Percentiles rank a stretch among this genome's conserved stretches.
phyloP scores from a whole-genome alignment of 2,329 filamentous ascomycete species.

The Bertia moriformis region DNA sequence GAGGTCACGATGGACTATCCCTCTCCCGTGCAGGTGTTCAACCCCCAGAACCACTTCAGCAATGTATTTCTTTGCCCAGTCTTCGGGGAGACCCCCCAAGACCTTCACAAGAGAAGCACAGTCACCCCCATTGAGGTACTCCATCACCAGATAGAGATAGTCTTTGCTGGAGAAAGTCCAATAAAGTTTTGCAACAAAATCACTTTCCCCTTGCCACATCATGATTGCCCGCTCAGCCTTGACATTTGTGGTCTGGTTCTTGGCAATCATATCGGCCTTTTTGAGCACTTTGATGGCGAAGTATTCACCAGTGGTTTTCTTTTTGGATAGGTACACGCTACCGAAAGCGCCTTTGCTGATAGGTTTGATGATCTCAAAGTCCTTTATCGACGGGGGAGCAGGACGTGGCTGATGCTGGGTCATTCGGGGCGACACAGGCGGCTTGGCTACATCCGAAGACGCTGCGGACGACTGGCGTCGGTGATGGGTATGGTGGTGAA shows the following conservation, averaged over 20 bases:
- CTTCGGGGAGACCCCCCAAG: slow-evolving; percentile 78
- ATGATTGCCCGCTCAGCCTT: slow-evolving; percentile 98
- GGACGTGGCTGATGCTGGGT: slow-evolving; percentile 73
- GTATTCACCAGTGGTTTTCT: slow-evolving; percentile 96
- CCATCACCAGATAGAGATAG: slow-evolving; percentile 97
- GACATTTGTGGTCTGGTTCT: slow-evolving; percentile 98
- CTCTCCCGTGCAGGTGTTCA: slow-evolving; percentile 82
- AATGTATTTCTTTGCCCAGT: slow-evolving; percentile 96
- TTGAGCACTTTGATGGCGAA: slow-evolving; percentile 97
- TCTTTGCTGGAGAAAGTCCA: slow-evolving; percentile 99
- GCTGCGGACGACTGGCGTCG: slow-evolving; percentile 83
- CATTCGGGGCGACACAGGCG: slow-evolving; percentile 70
- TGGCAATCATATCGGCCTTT: slow-evolving; percentile 99
- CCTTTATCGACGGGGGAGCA: slow-evolving; percentile 89
- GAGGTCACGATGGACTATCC: slow-evolving; percentile 90
- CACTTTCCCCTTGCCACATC: slow-evolving; percentile 99
- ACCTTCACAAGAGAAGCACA: slow-evolving; percentile 94
- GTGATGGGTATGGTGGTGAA: slow-evolving; percentile 42
- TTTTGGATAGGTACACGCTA: slow-evolving; percentile 94
- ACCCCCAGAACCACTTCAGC: slow-evolving; percentile 94
- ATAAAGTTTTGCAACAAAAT: slow-evolving; percentile 96
- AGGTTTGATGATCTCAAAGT: slow-evolving; percentile 98
- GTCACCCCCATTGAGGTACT: slow-evolving; percentile 94
- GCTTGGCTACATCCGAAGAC: slow-evolving; percentile 53
- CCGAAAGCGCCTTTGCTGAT: slow-evolving; percentile 98